Base-by-base conservation (phyloP, 495 filamentous ascomycete species). In the Coniosporium apollinis region DNA sequence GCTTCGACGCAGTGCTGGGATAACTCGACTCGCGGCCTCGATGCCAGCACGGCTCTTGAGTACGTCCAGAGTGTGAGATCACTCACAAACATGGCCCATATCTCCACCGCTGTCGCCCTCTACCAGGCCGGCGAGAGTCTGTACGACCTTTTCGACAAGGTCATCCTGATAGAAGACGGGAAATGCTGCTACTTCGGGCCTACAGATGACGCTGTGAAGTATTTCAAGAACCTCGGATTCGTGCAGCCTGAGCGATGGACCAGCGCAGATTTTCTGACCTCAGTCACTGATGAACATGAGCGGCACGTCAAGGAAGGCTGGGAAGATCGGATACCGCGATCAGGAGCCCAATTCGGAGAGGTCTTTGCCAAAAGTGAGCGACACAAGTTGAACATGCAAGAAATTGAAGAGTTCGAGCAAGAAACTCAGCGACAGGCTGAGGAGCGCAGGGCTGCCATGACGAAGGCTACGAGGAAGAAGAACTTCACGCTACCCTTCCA, bases 51-150 rank as follows among this genome's bases (percentile, higher is more conserved):
- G 0, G 77, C 76, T 5, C 49, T 77, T 14, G 70, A 76, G 41
- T 79, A 76, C 45, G 70, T 77, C 1, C 64, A 71, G 34, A 70
- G 67, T 24, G 47, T 82, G 32, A 58, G 76, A 30, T 65, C 66
- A 17, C 48, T 77, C 19, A 77, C 76, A 5, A 69, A 75, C 40
- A 74, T 76, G 52, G 61, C 67, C 1, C 51, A 69, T 29, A 66
- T 71, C 4, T 71, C 72, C 0, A 74, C 72, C 0, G 46, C 64
- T 4, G 72, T 81, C 22, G 72, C 74, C 7, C 58, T 83, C 3
- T 83, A 83, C 42, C 78, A 83, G 51, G 77, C 77, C 1, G 74
- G 74, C 1, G 73, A 82, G 37, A 69, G 62, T 31, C 51, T 83
- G 3, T 82, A 73, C 44, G 65, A 78, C 19, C 59, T 74, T 1